phyloP scores from a whole-genome alignment of 176 grass and related monocot species.

The Aegilops longissima region DNA sequence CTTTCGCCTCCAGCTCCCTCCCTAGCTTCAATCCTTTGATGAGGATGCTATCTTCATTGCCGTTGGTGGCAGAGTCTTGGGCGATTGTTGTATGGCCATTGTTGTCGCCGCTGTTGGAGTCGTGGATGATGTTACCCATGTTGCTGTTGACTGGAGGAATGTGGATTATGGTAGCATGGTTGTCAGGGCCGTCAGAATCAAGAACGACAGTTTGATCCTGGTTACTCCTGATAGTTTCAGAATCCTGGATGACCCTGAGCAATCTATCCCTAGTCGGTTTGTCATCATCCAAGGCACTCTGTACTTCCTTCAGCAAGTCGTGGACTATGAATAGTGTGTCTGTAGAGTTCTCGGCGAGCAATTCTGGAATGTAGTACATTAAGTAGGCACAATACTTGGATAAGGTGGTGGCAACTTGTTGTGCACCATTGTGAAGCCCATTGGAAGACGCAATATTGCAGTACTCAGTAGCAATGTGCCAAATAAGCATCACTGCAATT shows the following conservation, averaged over 20 bases:
- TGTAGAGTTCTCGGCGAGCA: neutral
- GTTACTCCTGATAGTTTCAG: neutral
- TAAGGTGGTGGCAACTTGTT: neutral
- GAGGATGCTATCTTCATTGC: neutral
- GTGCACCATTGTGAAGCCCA: neutral
- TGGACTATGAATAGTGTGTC: neutral
- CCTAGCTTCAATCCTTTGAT: neutral
- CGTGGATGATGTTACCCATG: neutral
- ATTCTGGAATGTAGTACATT: neutral
- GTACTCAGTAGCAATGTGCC: slow-evolving; percentile 5
- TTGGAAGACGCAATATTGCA: neutral
- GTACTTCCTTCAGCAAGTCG: neutral
- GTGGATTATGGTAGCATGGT: neutral
- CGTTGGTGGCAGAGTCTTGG: too few relatives aligned
- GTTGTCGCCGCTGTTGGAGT: too few relatives aligned
- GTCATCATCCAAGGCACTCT: neutral
- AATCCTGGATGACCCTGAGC: neutral
- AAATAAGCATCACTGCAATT: slow-evolving; percentile 4
- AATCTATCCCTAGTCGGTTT: neutral
- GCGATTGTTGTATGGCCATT: too few relatives aligned
- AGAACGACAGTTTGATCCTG: neutral
- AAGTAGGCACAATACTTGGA: neutral
- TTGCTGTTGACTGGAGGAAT: neutral
- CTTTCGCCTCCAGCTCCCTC: neutral
- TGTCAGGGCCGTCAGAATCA: neutral